These are phyloP conservation scores for Odontarrhena argentea DNA, from an alignment of 345 rosid species.

Conservation along the genomic window DNA sequence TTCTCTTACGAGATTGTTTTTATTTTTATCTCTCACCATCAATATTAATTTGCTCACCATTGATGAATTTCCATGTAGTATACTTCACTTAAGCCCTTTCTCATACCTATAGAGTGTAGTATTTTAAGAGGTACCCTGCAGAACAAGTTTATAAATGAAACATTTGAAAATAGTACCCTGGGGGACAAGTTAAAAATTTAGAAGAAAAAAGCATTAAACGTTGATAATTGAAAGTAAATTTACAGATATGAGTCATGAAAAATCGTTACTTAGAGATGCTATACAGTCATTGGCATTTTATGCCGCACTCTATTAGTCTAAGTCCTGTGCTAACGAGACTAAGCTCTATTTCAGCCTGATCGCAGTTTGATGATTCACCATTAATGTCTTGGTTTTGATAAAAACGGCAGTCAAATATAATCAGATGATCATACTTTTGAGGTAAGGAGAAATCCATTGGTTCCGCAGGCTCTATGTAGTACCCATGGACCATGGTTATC, in stretches of 20 bases:
- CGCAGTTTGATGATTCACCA: constrained; percentile 2
- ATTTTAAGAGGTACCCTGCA: no score
- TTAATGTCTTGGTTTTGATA: not conserved
- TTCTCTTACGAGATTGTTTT: no score
- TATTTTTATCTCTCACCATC: no score
- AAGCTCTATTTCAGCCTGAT: constrained; percentile 27
- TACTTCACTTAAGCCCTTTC: not conserved
- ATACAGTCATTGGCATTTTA: not conserved
- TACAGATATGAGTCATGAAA: no score
- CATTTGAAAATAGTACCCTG: not conserved
- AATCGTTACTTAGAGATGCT: not conserved
- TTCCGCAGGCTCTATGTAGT: constrained; percentile 4
- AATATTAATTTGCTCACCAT: no score
- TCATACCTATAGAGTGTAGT: not conserved
- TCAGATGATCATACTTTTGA: constrained; percentile 16
- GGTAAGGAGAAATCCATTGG: constrained; percentile 16
- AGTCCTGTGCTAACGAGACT: not conserved
- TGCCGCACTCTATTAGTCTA: constrained; percentile 20
- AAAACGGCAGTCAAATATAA: constrained; percentile 27
- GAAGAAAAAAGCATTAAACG: no score
- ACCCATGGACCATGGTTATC: not conserved
- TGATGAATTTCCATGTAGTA: no score
- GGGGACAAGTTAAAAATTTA: no score
- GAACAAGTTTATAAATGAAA: no score
- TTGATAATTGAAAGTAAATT: no score